Conservation (phyloP, 306 rosid species). For the Cucumis melo region DNA sequence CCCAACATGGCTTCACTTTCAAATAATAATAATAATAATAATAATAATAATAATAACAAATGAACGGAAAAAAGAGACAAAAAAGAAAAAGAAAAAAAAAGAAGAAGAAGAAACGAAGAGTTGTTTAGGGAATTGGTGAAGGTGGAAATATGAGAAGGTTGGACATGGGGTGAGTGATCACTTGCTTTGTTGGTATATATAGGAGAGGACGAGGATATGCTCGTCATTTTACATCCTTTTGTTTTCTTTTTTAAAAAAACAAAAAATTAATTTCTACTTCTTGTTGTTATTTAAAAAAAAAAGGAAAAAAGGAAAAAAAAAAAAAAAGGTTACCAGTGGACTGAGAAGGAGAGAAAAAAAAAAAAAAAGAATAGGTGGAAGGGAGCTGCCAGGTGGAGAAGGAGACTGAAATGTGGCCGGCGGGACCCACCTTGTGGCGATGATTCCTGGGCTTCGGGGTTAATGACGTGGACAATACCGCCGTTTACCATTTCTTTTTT, state of each 20-base stretch:
- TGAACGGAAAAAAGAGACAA: background rate
- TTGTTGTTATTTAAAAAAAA: too few species aligned
- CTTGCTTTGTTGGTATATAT: background rate
- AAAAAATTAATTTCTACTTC: background rate
- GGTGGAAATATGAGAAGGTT: background rate
- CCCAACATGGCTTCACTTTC: conserved; percentile 50
- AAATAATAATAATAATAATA: too few species aligned
- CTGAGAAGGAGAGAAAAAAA: background rate
- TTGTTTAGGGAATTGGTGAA: background rate
- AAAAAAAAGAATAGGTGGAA: background rate
- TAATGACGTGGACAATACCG: background rate
- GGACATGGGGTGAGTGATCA: background rate
- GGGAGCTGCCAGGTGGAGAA: background rate
- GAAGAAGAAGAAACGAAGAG: background rate
- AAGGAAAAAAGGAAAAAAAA: too few species aligned
- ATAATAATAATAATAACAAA: background rate
- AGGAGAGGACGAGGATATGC: background rate
- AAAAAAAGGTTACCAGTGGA: background rate
- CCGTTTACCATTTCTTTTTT: too few species aligned
- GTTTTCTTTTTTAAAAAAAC: background rate
- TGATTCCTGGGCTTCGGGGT: background rate
- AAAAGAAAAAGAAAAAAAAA: too few species aligned
- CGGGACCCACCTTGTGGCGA: background rate
- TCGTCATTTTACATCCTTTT: background rate
- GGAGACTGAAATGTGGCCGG: background rate